Evolutionary conservation across 177 flowering plant genomes (phyloP).

Genomic region (Vitis hybrid): DNA sequence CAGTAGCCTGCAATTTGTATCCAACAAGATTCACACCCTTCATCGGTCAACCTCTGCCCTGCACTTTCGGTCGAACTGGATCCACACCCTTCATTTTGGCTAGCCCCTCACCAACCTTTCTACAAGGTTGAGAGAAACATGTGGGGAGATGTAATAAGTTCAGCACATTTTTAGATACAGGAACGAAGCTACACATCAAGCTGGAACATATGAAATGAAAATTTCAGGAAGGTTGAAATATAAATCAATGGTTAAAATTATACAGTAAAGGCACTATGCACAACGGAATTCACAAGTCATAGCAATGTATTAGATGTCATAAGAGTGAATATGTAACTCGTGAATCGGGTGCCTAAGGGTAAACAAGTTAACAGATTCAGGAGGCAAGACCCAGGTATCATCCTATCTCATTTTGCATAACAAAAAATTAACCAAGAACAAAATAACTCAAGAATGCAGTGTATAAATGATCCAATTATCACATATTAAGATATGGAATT

Average conservation of each 20-base stretch:
- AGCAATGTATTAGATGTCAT: neutral
- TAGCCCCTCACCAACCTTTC: slow-evolving; percentile 5
- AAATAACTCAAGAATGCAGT: too few relatives aligned
- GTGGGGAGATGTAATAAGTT: neutral
- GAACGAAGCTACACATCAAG: slow-evolving; percentile 13
- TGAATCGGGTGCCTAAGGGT: too few relatives aligned
- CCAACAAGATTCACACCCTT: too few relatives aligned
- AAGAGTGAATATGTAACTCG: neutral
- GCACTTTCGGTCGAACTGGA: slow-evolving; percentile 2
- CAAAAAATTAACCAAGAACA: too few relatives aligned
- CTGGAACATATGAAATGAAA: slow-evolving; percentile 13
- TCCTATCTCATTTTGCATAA: too few relatives aligned
- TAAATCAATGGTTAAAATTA: neutral
- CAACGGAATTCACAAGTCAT: too few relatives aligned
- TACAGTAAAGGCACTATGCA: too few relatives aligned
- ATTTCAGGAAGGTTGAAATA: neutral
- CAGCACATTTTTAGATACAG: neutral
- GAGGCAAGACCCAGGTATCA: too few relatives aligned
- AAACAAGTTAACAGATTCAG: too few relatives aligned
- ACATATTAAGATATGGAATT: too few relatives aligned
- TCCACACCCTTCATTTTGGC: slow-evolving; percentile 6
- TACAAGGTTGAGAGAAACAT: neutral
- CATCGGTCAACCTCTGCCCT: neutral
- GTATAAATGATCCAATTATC: too few relatives aligned
- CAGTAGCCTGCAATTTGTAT: too few relatives aligned